Percentiles rank a stretch among this genome's conserved stretches.
These are phyloP conservation scores for Peronosclerospora sorghi DNA, from an alignment of 352 stramenopile species.

Conservation along the genomic window DNA sequence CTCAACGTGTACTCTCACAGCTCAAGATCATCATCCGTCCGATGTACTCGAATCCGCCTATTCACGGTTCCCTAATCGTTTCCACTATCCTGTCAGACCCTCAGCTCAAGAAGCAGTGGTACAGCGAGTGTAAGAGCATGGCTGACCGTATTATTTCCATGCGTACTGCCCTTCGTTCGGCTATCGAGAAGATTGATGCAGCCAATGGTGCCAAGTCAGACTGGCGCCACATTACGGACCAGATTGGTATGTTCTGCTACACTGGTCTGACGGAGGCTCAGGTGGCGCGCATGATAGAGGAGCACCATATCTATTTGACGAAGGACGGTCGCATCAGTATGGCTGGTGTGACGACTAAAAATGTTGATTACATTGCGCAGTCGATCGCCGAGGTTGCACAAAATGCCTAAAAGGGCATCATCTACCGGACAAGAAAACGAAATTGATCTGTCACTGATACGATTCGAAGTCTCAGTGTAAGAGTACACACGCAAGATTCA, in stretches of 20 bases:
- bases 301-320: constrained; percentile 98
- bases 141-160: constrained; percentile 93
- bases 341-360: constrained; percentile 93
- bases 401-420: constrained; percentile 43
- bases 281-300: constrained; percentile 88
- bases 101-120: constrained; percentile 89
- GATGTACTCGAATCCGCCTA: constrained; percentile 99
- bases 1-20: constrained; percentile 91
- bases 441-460: constrained; percentile 3
- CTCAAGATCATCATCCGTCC: constrained; percentile 98
- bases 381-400: constrained; percentile 90
- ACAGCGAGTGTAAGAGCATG: constrained; percentile 93
- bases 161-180: constrained; percentile 73
- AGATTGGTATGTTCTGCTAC: constrained; percentile 99
- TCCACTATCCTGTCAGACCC: constrained; percentile 91
- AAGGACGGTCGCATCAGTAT: constrained; percentile 97
- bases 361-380: constrained; percentile 94
- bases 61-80: constrained; percentile 97
- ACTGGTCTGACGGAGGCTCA: constrained; percentile 93
- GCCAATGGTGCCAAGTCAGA: constrained; percentile 71
- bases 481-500: constrained; percentile 16
- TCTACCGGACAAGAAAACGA: not conserved
- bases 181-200: constrained; percentile 73
- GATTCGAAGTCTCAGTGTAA: constrained; percentile 3
- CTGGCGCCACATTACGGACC: constrained; percentile 97